phyloP scores from a whole-genome alignment of 1,284 basidiomycete genomes.

The Uromyces viciae-fabae region DNA sequence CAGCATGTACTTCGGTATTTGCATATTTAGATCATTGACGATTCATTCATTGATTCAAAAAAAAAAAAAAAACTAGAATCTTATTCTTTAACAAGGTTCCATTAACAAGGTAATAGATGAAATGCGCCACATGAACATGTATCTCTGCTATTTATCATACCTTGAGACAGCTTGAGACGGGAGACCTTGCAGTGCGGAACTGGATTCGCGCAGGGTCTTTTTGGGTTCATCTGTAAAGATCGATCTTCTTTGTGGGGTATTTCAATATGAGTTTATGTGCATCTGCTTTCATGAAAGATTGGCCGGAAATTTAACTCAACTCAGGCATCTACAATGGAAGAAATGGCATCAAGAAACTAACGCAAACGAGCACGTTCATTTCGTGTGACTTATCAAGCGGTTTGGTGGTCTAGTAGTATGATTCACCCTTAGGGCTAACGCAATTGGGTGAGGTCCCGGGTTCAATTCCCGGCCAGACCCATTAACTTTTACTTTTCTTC shows the following conservation, averaged over 20 bases:
- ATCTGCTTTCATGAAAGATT: neutral
- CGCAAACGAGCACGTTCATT: neutral
- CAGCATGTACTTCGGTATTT: too few relatives aligned
- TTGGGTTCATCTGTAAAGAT: neutral
- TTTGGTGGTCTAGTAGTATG: slow-evolving; percentile 37
- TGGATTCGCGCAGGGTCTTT: too few relatives aligned
- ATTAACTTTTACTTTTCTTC: too few relatives aligned
- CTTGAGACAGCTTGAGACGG: too few relatives aligned
- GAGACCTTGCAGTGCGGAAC: too few relatives aligned
- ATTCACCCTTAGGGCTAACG: slow-evolving; percentile 18
- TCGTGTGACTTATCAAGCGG: neutral
- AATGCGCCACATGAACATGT: too few relatives aligned
- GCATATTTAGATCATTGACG: too few relatives aligned
- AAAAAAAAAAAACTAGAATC: too few relatives aligned
- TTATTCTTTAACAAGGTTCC: too few relatives aligned
- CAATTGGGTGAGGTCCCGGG: slow-evolving; percentile 27
- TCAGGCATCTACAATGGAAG: neutral
- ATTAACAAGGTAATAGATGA: too few relatives aligned
- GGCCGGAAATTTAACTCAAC: neutral
- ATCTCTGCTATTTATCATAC: too few relatives aligned
- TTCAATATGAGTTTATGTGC: neutral
- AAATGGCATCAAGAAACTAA: neutral
- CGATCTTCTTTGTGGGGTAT: neutral
- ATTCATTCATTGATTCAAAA: too few relatives aligned
- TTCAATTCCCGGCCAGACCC: slow-evolving; percentile 32